phyloP scores from a whole-genome alignment of 2,329 filamentous ascomycete genomes.

The Pseudopithomyces maydicus region DNA sequence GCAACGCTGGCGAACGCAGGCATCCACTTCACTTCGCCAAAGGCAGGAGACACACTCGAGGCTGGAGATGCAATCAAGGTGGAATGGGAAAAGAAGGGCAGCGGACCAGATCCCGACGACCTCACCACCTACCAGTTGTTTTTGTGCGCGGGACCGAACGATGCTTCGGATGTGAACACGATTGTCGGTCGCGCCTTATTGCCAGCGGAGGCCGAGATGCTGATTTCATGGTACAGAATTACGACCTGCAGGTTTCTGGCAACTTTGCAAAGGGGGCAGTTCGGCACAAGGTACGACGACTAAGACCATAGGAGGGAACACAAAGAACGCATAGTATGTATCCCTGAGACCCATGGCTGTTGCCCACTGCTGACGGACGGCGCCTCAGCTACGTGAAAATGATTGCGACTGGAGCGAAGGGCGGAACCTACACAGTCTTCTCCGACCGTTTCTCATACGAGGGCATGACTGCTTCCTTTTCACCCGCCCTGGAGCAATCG shows the following conservation, averaged over 20 bases:
- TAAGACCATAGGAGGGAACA: conserved; percentile 26
- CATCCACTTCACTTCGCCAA: conserved; percentile 60
- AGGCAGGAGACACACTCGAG: conserved; percentile 56
- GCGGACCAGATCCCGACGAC: conserved; percentile 55
- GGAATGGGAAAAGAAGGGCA: conserved; percentile 62
- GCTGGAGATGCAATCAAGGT: conserved; percentile 59
- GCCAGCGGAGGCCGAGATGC: not conserved
- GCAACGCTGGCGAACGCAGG: conserved; percentile 55
- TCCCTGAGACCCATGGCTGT: not conserved
- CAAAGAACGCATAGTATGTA: conserved; percentile 62
- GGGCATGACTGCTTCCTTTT: conserved; percentile 67
- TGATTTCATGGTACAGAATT: conserved; percentile 8
- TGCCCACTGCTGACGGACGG: conserved; percentile 11
- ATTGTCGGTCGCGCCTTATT: conserved; percentile 47
- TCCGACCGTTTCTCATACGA: conserved; percentile 68
- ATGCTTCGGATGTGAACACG: conserved; percentile 37
- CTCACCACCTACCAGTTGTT: conserved; percentile 62
- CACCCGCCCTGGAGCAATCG: conserved; percentile 50
- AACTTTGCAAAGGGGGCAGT: conserved; percentile 48
- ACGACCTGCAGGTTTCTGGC: conserved; percentile 51
- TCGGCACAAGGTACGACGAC: conserved; percentile 44
- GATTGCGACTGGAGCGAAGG: conserved; percentile 58
- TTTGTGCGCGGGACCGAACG: conserved; percentile 66
- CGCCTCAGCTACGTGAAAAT: conserved; percentile 50
- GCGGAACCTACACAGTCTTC: conserved; percentile 63